Evolutionary conservation across 306 rosid genomes (phyloP), one percentile per base, ranked within the genome.

Genomic region (Cyclanthera cordifolia): DNA sequence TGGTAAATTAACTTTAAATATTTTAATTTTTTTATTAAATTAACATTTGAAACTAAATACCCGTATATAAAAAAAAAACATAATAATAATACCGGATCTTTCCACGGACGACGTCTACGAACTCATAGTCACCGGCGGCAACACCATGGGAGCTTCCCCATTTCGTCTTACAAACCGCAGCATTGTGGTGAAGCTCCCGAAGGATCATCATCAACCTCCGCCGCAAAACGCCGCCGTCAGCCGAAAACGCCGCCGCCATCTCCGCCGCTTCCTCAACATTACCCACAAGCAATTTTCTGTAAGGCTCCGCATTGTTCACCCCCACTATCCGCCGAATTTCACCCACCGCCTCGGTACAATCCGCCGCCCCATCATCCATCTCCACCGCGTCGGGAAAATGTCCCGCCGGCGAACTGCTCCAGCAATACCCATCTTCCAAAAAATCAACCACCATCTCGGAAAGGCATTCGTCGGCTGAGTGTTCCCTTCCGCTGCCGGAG

Each of bases 111-210:
- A 83, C 87, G 71, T 92, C 98, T 37, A 92, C 76, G 72, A 87
- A 92, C 46, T 92, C 89, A 54, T 92, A 75, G 77, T 19, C 74
- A 0, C 96, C 98, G 27, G 85, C 80, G 7, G 90, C 75, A 17
- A 70, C 12, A 0, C 81, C 79, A 1, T 76, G 60, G 21, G 87
- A 63, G 43, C 82, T 72, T 1, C 78, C 82, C 98, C 98, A 92
- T 53, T 75, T 77, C 14, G 89, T 83, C 76, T 89, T 87, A 73
- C 96, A 92, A 17, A 87, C 73, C 61, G 90, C 98, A 4, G 93
- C 96, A 84, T 85, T 83, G 76, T 87, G 77, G 0, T 87, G 87
- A 0, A 63, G 53, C 6, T 80, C 86, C 0, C 85, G 74, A 19
- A 92, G 32, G 75, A 79, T 81, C 71, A 79, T 16, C 95, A 85